phyloP scores from a whole-genome alignment of 2,329 filamentous ascomycete genomes.

The Fusarium succisae region DNA sequence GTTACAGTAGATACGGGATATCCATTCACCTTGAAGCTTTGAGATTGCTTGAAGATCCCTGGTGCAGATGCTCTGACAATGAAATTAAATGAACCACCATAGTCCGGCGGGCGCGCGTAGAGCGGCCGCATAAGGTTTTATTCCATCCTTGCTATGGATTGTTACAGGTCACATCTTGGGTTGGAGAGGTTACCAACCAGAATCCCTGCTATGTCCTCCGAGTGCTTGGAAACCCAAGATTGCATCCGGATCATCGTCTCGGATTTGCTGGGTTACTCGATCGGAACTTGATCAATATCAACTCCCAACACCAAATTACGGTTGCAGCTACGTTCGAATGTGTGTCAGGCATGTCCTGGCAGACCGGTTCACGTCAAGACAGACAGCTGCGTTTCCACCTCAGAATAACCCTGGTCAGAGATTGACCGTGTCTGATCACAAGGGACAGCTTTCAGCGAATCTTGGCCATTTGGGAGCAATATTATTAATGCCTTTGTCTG shows the following conservation, averaged over 20 bases:
- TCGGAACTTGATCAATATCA: conserved; percentile 25
- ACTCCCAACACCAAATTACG: conserved; percentile 14
- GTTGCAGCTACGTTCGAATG: background rate
- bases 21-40: background rate
- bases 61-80: background rate
- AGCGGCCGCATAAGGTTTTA: conserved; percentile 41
- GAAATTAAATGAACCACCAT: conserved; percentile 34
- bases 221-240: conserved; percentile 39
- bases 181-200: conserved; percentile 30
- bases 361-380: conserved; percentile 14
- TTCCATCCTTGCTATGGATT: conserved; percentile 20
- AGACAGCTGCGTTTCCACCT: conserved; percentile 22
- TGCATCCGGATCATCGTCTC: conserved; percentile 36
- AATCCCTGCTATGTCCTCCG: conserved; percentile 32
- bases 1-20: background rate
- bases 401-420: background rate
- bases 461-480: background rate
- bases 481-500: background rate
- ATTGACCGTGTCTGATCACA: conserved; percentile 15
- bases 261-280: conserved; percentile 29
- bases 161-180: conserved; percentile 40
- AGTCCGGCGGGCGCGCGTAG: conserved; percentile 31
- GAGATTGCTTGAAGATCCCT: background rate
- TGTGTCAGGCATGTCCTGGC: conserved; percentile 13
- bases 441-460: background rate